Evolutionary conservation across 208 protist species (phyloP), one percentile per base, ranked within the genome.

Genomic region (Trypanosoma scelopori): DNA sequence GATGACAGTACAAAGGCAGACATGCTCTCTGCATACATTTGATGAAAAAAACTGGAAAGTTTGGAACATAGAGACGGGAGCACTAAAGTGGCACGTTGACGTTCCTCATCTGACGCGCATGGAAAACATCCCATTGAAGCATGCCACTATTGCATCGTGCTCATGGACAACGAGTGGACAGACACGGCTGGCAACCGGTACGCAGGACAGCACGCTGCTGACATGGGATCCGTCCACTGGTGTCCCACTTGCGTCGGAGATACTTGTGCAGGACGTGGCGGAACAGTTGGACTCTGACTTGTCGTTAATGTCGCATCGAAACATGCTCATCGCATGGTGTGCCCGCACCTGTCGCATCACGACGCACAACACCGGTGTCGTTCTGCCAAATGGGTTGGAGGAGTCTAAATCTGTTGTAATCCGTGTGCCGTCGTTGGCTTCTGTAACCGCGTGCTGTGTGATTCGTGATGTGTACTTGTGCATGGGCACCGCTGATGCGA

Each of bases 401-500:
- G 70, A 76, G n/a, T 79, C 56, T 59, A 80, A 76, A 18, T 70
- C 70, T 4, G 73, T 91, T 65, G 70, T 75, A 16, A 61, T 94
- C 41, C 71, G 75, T 51, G 59, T 94, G 7, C 84, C 89, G 25
- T 52, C 52, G 20, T 68, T 68, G 27, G 61, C 82, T 42, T 88
- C 83, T 47, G 83, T 94, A 61, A 94, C 89, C 6, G 82, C 89
- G 5, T 91, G 89, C 74, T 92, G 89, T 74, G 76, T 91, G 41
- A 74, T 91, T 39, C 85, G 85, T 5, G 89, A 94, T 69, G 78
- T 79, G 22, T 85, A 91, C 71, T 62, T 92, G 20, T 94, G 89
- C 59, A 55, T 94, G 30, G 89, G 85, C 51, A 92, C 89, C 1
- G 74, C 71, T 25, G 89, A 94, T 65, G 79, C 75, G 35, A 72